A percentile compares a stretch with the other conserved stretches of the same genome.
Evolutionary conservation across 2,329 filamentous ascomycete species (phyloP).

Genomic region (Colletotrichum tabaci): DNA sequence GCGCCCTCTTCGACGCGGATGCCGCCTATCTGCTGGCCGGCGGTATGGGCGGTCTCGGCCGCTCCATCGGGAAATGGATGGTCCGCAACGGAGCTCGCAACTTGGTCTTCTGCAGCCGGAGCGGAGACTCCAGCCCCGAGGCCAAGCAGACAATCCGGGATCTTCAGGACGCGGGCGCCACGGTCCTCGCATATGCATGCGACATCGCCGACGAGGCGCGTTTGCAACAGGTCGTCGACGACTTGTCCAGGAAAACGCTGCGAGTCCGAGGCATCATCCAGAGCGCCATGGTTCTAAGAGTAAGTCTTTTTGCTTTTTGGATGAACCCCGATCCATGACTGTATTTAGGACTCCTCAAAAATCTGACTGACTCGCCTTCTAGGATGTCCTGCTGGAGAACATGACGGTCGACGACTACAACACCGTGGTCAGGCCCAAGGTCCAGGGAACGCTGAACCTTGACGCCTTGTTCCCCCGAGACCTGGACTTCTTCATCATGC

Average conservation of each 20-base stretch:
- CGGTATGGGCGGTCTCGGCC: slow-evolving; percentile 46
- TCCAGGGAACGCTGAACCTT: slow-evolving; percentile 49
- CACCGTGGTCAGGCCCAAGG: slow-evolving; percentile 50
- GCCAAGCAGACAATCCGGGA: slow-evolving; percentile 55
- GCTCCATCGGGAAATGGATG: slow-evolving; percentile 45
- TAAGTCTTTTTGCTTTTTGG: not conserved
- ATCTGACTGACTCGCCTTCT: too few species aligned
- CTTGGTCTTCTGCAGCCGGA: slow-evolving; percentile 49
- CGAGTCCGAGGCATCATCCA: slow-evolving; percentile 62
- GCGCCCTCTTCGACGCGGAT: slow-evolving; percentile 30
- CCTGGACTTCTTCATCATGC: slow-evolving; percentile 57
- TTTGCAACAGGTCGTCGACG: slow-evolving; percentile 48
- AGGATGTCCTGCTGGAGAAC: slow-evolving; percentile 46
- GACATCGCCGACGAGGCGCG: slow-evolving; percentile 59
- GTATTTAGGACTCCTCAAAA: slow-evolving; percentile 42
- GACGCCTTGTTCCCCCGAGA: slow-evolving; percentile 40
- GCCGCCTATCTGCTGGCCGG: slow-evolving; percentile 26
- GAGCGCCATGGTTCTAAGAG: slow-evolving; percentile 59
- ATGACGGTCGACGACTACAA: slow-evolving; percentile 54
- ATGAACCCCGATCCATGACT: not conserved
- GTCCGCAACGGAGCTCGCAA: slow-evolving; percentile 46
- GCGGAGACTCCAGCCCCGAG: slow-evolving; percentile 41
- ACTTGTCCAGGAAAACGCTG: slow-evolving; percentile 46
- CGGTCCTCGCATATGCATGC: slow-evolving; percentile 51
- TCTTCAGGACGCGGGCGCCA: slow-evolving; percentile 55